Evolutionary conservation across 371 early-diverging fungal species (phyloP).

Genomic region (Mucor saturninus): DNA sequence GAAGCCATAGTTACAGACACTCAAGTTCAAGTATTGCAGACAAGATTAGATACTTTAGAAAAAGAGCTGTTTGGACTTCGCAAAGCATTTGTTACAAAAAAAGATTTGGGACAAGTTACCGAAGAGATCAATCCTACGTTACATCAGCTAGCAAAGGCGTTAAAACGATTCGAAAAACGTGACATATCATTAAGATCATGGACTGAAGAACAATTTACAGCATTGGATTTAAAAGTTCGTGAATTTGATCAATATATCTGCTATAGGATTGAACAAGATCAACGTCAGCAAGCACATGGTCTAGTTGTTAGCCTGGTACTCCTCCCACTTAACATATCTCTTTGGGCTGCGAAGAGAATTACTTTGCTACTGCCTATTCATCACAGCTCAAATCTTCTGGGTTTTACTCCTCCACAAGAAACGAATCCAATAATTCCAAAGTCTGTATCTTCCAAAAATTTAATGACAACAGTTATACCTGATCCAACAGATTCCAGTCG

Average conservation of each 20-base stretch:
- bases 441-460: slow-evolving; percentile 6
- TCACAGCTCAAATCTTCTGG: background rate
- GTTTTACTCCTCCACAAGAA: slow-evolving; percentile 2
- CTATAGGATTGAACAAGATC: slow-evolving; percentile 58
- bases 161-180: slow-evolving; percentile 59
- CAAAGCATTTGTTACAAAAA: slow-evolving; percentile 68
- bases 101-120: slow-evolving; percentile 58
- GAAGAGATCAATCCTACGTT: slow-evolving; percentile 35
- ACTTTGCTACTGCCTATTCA: slow-evolving; percentile 20
- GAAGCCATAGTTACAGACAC: slow-evolving; percentile 53
- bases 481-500: slow-evolving; percentile 18
- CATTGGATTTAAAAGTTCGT: slow-evolving; percentile 54
- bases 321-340: slow-evolving; percentile 46
- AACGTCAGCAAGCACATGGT: slow-evolving; percentile 31
- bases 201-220: slow-evolving; percentile 59
- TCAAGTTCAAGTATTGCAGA: slow-evolving; percentile 51
- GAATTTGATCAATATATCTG: slow-evolving; percentile 56
- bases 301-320: slow-evolving; percentile 40
- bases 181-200: slow-evolving; percentile 50
- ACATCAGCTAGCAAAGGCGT: slow-evolving; percentile 49
- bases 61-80: slow-evolving; percentile 62
- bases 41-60: slow-evolving; percentile 56
- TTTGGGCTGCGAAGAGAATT: slow-evolving; percentile 45
- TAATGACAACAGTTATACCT: slow-evolving; percentile 10
- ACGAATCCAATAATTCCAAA: background rate